Evolutionary conservation across 805 yeast genomes (phyloP).

Genomic region (Lipomyces starkeyi): DNA sequence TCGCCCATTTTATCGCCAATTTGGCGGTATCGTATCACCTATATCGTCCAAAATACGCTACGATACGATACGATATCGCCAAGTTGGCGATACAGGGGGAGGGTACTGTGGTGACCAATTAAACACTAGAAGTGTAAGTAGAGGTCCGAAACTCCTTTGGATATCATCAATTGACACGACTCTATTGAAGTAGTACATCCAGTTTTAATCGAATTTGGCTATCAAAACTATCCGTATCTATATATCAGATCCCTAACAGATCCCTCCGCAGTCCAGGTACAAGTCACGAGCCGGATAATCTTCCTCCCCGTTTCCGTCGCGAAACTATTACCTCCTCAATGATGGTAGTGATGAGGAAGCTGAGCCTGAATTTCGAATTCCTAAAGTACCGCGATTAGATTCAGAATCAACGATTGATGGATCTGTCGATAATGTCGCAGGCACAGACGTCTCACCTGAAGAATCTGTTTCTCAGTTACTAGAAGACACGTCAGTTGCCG

Average conservation of each 20-base stretch:
- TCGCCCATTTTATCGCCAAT: no score
- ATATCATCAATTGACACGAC: no score
- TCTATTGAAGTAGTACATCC: no score
- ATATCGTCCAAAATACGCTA: no score
- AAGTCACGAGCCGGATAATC: slow-evolving; percentile 1
- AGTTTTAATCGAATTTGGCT: background rate
- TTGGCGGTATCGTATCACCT: no score
- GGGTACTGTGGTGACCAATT: no score
- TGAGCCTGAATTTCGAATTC: background rate
- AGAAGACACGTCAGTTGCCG: background rate
- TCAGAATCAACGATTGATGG: slow-evolving; percentile 2
- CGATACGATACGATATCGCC: no score
- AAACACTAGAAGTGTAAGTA: no score
- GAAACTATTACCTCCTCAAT: background rate
- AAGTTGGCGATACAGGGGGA: no score
- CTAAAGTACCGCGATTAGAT: background rate
- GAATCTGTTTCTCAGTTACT: background rate
- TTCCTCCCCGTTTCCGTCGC: slow-evolving; percentile 1
- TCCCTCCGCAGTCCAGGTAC: background rate
- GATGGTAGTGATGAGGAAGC: slow-evolving; percentile 1
- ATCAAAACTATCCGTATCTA: background rate
- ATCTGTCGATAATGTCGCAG: background rate
- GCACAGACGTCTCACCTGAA: background rate
- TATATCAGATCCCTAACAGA: background rate
- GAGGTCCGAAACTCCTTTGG: no score